phyloP scores from a whole-genome alignment of 306 rosid species.

The Cyclanthera cordifolia region DNA sequence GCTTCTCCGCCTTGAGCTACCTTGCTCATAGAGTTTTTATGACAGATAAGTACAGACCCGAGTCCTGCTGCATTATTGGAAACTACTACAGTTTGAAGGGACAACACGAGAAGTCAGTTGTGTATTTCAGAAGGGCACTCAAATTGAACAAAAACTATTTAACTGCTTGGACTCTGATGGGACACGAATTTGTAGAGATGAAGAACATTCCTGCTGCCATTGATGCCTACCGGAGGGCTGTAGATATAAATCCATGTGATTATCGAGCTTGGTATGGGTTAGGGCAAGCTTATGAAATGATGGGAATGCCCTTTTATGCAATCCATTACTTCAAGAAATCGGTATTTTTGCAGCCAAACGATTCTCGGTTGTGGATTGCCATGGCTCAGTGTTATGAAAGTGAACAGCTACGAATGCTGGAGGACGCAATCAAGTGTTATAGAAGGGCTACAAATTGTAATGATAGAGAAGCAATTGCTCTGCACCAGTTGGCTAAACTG shows the following conservation, averaged over 20 bases:
- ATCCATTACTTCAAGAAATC: conserved; percentile 89
- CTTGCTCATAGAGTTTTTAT: conserved; percentile 90
- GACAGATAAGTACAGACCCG: conserved; percentile 96
- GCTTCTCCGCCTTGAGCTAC: conserved; percentile 73
- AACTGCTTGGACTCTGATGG: conserved; percentile 98
- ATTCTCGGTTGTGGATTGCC: conserved; percentile 93
- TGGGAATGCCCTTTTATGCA: conserved; percentile 90
- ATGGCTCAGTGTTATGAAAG: conserved; percentile 90
- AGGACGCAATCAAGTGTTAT: conserved; percentile 84
- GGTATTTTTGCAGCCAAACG: conserved; percentile 82
- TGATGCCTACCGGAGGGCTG: conserved; percentile 93
- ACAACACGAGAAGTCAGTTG: conserved; percentile 85
- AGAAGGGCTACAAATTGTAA: conserved; percentile 72
- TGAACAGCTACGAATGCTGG: conserved; percentile 77
- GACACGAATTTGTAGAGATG: conserved; percentile 97
- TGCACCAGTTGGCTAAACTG: conserved; percentile 73
- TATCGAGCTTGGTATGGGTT: conserved; percentile 99
- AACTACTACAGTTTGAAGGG: conserved; percentile 96
- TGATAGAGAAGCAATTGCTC: conserved; percentile 89
- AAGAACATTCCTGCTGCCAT: conserved; percentile 96
- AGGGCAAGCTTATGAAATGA: conserved; percentile 98
- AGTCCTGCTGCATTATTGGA: conserved; percentile 94
- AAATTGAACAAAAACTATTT: conserved; percentile 84
- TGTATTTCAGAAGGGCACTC: conserved; percentile 90
- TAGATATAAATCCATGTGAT: conserved; percentile 73